Conservation (phyloP, 2,329 filamentous ascomycete genomes). For the Aspergillus vadensis region DNA sequence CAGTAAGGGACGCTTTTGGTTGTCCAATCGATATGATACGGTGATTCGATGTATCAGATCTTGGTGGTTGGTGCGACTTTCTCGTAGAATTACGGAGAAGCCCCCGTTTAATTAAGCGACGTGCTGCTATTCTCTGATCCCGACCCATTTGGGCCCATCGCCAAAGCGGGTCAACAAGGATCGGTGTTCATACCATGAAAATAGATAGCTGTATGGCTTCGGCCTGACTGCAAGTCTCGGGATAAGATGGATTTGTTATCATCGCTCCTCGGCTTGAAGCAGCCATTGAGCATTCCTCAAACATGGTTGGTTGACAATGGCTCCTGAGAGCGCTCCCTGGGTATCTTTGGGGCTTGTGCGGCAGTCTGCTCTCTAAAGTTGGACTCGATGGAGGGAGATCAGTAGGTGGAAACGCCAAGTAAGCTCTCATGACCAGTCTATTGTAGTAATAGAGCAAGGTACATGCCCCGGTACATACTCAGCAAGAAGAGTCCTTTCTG, state of each 20-base stretch:
- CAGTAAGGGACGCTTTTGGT: no score
- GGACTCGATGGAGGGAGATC: background rate
- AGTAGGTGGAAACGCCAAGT: background rate
- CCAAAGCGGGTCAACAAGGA: background rate
- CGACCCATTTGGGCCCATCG: background rate
- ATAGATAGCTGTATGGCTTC: background rate
- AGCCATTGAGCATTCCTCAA: background rate
- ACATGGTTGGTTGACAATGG: background rate
- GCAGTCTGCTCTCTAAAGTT: background rate
- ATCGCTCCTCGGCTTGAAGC: background rate
- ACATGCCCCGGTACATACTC: background rate
- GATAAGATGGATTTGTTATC: background rate
- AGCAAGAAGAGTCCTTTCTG: background rate
- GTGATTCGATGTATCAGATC: background rate
- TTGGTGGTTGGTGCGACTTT: background rate
- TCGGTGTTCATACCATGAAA: background rate
- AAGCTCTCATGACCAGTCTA: background rate
- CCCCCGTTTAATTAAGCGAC: background rate
- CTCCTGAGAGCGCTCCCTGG: background rate
- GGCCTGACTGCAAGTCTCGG: background rate
- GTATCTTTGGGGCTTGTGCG: background rate
- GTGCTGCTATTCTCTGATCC: background rate
- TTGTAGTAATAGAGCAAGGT: background rate
- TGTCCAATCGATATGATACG: background rate
- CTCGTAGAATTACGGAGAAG: background rate